phyloP scores from a whole-genome alignment of 306 rosid species.

The Oxytropis ochrocephala region DNA sequence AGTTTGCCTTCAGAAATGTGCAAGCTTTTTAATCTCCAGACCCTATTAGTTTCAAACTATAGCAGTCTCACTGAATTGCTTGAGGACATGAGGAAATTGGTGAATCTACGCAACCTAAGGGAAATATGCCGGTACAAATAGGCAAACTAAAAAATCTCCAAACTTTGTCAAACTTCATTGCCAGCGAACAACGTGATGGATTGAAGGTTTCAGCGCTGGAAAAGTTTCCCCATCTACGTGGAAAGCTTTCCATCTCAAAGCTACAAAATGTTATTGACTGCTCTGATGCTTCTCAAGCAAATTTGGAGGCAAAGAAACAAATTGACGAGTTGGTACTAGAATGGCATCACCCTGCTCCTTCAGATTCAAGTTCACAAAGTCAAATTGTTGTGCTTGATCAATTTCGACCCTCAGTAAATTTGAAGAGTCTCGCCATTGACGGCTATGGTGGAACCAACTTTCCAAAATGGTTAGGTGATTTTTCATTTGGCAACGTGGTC shows the following conservation, averaged over 20 bases:
- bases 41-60: slow-evolving; percentile 6
- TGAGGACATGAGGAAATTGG: background rate
- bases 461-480: background rate
- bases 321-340: background rate
- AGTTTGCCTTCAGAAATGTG: slow-evolving; percentile 1
- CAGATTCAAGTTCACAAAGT: background rate
- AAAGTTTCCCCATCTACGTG: background rate
- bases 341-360: background rate
- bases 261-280: background rate
- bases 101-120: background rate
- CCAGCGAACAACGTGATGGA: background rate
- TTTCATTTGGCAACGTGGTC: background rate
- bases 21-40: slow-evolving; percentile 19
- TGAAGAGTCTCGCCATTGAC: slow-evolving; percentile 2
- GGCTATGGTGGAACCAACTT: slow-evolving; percentile 11
- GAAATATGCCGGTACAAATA: background rate
- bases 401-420: background rate
- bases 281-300: background rate
- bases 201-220: background rate
- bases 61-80: background rate
- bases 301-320: background rate
- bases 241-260: background rate
- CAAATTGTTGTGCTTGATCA: background rate
- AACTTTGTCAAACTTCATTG: background rate
- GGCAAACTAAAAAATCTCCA: background rate